Evolutionary conservation across 2,329 filamentous ascomycete species (phyloP).

Genomic region (Calonectria ilicicola): DNA sequence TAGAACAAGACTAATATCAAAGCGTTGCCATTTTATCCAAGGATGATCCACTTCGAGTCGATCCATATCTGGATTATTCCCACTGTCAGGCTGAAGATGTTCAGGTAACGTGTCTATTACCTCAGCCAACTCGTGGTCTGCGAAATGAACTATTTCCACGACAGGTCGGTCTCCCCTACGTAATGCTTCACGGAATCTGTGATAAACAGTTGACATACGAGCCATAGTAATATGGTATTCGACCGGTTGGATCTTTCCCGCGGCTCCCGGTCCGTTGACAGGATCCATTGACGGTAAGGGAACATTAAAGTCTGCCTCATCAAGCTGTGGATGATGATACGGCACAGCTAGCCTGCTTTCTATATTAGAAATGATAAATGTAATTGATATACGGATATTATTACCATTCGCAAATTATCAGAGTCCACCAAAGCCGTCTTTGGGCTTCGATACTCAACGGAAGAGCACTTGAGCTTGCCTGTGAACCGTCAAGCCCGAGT

Average conservation of each 20-base stretch:
- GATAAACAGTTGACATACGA: conserved; percentile 7
- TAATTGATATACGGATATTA: not conserved
- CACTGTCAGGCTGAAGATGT: conserved; percentile 17
- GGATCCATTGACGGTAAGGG: conserved; percentile 5
- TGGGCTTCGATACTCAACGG: conserved; percentile 19
- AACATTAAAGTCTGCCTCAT: conserved; percentile 16
- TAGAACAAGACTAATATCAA: conserved; percentile 25
- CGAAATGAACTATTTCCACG: not conserved
- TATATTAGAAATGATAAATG: not conserved
- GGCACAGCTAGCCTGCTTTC: conserved; percentile 8
- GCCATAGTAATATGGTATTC: conserved; percentile 26
- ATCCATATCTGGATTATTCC: conserved; percentile 5
- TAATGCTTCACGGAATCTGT: conserved; percentile 15
- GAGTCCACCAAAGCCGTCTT: conserved; percentile 27
- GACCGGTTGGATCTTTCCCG: conserved; percentile 7
- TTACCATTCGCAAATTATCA: conserved; percentile 28
- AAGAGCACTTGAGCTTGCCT: not conserved
- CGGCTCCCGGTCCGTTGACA: not conserved
- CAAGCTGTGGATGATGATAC: conserved; percentile 14
- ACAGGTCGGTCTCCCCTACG: not conserved
- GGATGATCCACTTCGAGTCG: conserved; percentile 15
- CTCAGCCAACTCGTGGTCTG: conserved; percentile 19
- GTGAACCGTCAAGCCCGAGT: conserved; percentile 12
- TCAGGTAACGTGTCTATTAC: conserved; percentile 14
- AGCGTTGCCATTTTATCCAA: conserved; percentile 30